Evolutionary conservation across 2,329 filamentous ascomycete species (phyloP).

Genomic region (Aureobasidium melanogenum): DNA sequence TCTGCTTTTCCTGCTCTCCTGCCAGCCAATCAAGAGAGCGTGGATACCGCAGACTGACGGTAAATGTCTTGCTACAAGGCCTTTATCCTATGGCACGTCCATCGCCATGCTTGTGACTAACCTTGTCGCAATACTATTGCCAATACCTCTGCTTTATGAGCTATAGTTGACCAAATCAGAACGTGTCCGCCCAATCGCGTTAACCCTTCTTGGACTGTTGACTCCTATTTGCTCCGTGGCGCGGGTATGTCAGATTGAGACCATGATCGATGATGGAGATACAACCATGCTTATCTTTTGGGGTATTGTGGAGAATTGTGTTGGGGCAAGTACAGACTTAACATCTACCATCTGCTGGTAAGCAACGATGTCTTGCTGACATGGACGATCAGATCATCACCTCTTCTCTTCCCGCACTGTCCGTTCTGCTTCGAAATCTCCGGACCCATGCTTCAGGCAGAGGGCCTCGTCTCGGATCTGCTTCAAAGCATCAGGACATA

Average conservation of each 20-base stretch:
- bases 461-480: background rate
- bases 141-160: background rate
- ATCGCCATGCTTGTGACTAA: background rate
- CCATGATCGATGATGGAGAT: background rate
- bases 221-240: background rate
- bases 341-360: background rate
- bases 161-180: background rate
- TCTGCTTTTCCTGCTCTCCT: background rate
- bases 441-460: background rate
- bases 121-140: background rate
- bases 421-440: background rate
- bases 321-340: background rate
- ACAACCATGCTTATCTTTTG: background rate
- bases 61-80: background rate
- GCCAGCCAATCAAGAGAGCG: background rate
- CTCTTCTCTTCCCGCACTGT: background rate
- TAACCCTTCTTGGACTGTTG: background rate
- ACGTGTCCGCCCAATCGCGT: background rate
- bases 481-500: background rate
- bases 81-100: background rate
- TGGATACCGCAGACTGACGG: background rate
- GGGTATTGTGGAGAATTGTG: background rate
- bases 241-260: background rate
- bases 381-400: background rate
- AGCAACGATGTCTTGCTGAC: background rate